Evolutionary conservation across 441 rosid genomes (phyloP).

Genomic region (Aquilaria agallochum): DNA sequence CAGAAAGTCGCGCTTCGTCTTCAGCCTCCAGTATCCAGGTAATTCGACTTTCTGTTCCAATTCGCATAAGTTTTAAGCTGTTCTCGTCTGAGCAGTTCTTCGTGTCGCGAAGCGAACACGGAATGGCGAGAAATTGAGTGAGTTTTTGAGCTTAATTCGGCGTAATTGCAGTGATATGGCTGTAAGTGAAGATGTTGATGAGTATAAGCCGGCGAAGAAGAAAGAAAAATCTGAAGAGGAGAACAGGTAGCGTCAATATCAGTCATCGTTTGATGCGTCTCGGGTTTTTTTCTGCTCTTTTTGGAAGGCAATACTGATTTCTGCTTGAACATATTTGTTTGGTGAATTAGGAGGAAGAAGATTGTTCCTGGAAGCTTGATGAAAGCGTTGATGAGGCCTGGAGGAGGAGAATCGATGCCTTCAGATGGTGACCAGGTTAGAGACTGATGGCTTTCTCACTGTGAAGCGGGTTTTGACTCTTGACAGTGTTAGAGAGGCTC

Average conservation of each 20-base stretch:
- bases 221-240: constrained; percentile 64
- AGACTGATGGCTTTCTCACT: not conserved
- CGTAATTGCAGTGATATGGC: constrained; percentile 29
- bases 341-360: constrained; percentile 65
- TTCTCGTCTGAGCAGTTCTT: no score
- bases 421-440: constrained; percentile 93
- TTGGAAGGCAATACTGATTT: not conserved
- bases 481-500: not conserved
- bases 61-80: no score
- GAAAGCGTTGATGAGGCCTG: constrained; percentile 92
- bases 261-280: not conserved
- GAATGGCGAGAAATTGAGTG: no score
- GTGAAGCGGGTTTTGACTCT: not conserved
- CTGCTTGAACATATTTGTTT: not conserved
- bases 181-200: constrained; percentile 29
- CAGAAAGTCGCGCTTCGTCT: no score
- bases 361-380: constrained; percentile 87
- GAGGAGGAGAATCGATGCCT: constrained; percentile 84
- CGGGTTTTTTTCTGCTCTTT: not conserved
- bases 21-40: no score
- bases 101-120: no score
- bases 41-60: no score
- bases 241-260: constrained; percentile 32
- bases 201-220: constrained; percentile 35
- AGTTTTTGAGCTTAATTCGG: no score